A percentile compares a stretch with the other conserved stretches of the same genome.
Conservation (phyloP, 129 eudicot genomes). For the Cynara cardunculus region DNA sequence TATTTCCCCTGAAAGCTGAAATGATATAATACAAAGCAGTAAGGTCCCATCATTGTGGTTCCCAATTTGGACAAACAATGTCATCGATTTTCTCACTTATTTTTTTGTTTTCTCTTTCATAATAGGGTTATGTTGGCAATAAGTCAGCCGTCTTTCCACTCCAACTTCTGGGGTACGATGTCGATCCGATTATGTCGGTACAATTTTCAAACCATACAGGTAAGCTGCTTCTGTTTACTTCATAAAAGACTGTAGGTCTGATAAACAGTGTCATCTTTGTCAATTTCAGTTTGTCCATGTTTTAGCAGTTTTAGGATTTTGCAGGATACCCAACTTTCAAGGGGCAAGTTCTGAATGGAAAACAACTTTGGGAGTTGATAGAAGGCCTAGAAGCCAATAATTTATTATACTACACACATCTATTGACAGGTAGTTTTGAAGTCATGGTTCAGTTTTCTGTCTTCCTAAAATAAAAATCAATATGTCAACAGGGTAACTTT, state of each 20-base stretch:
- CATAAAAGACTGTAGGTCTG: conserved; percentile 14
- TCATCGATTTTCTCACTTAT: background rate
- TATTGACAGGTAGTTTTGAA: conserved; percentile 67
- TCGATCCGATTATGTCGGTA: conserved; percentile 93
- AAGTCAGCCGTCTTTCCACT: conserved; percentile 97
- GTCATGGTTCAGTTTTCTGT: background rate
- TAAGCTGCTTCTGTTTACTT: conserved; percentile 39
- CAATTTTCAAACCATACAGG: conserved; percentile 99
- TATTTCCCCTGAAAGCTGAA: background rate
- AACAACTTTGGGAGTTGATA: conserved; percentile 82
- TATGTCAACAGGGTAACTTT: background rate
- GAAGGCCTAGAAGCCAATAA: conserved; percentile 90
- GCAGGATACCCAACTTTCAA: conserved; percentile 94
- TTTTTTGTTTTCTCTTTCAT: background rate
- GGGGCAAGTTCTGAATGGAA: conserved; percentile 90
- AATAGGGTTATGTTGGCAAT: conserved; percentile 94
- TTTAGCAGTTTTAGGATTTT: conserved; percentile 20
- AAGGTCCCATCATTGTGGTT: background rate
- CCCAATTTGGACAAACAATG: conserved; percentile 1
- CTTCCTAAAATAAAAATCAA: background rate
- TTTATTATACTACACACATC: conserved; percentile 81
- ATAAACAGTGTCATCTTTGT: conserved; percentile 24
- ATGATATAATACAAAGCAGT: background rate
- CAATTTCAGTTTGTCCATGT: background rate
- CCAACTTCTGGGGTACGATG: conserved; percentile 91